Base-by-base conservation (phyloP, 345 rosid species). In the Populus ilicifolia region DNA sequence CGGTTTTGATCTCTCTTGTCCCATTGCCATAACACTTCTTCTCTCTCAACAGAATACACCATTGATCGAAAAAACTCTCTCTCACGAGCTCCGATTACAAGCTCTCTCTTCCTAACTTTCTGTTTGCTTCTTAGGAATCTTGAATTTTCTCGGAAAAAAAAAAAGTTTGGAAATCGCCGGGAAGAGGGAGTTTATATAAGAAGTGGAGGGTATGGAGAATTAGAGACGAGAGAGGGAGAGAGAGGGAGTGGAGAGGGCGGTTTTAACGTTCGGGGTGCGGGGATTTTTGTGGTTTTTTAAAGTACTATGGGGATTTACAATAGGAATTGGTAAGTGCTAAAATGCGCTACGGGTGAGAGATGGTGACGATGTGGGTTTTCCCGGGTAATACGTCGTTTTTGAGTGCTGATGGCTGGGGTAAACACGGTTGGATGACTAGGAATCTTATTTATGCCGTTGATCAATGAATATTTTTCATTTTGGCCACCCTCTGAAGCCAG, bases 341-440 rank as follows among this genome's bases (percentile, higher is more conserved):
- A 1, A 23, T 78, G 80, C 71, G 72, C 80, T 14, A 25, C 8
- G 33, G 63, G 44, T 44, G 54, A 50, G 29, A n/a, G 43, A 23
- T 59, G 43, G 38, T 50, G 14, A 64, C 0, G 46, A 29, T 5
- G 27, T 52, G 81, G 77, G 46, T 38, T 79, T 79, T 68, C 69
- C 81, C 81, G 74, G 81, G 81, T 67, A 75, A 79, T 79, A 74
- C 64, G 82, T 79, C 75, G 41, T 74, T 46, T 74, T 44, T 46
- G 21, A 63, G 82, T 66, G 39, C 2, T 72, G 82, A 62, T 21
- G 33, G 67, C 25, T 75, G 44, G 20, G 71, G 67, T 74, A 48
- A 43, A 69, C 25, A 75, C 82, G 78, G 75, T 79, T 70, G 82
- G 82, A 79, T 79, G 39, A 3, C 3, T n/a, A 9, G 29, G 27